Conservation (phyloP, 176 grass and related monocot genomes). For the Oryza nivara region DNA sequence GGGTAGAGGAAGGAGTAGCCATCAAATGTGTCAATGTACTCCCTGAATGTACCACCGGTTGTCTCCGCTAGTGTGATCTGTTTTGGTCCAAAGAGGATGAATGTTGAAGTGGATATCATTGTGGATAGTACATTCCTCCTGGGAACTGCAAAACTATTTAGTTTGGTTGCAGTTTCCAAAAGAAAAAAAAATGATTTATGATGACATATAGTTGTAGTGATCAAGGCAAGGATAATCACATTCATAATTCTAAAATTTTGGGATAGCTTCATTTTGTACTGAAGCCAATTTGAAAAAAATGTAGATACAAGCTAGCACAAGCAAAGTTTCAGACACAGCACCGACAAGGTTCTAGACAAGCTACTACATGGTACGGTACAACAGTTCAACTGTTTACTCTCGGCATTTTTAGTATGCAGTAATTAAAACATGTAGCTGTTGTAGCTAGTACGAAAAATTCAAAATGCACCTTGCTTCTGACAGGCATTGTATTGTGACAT, state of each 20-base stretch:
- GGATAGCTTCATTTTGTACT: too few species aligned
- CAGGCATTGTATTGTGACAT: neutral
- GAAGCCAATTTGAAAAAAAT: neutral
- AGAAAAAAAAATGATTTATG: too few species aligned
- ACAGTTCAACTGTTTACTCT: constrained; percentile 8
- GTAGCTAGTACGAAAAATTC: neutral
- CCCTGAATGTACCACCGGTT: constrained; percentile 57
- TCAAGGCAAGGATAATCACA: neutral
- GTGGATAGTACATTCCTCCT: constrained; percentile 74
- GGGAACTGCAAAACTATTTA: constrained; percentile 77
- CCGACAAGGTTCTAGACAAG: neutral
- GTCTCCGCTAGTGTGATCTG: constrained; percentile 51
- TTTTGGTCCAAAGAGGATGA: constrained; percentile 36
- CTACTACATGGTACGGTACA: neutral
- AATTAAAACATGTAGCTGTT: neutral
- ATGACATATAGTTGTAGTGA: too few species aligned
- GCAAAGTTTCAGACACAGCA: neutral
- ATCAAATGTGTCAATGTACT: constrained; percentile 77
- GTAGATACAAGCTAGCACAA: neutral
- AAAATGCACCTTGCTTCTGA: neutral
- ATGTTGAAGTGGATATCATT: constrained; percentile 58
- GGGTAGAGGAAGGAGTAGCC: constrained; percentile 84
- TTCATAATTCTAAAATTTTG: neutral
- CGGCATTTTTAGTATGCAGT: neutral
- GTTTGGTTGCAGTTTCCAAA: constrained; percentile 11